Base-by-base conservation (phyloP, 78 protist species). In the Dictyostelium capitatum region DNA sequence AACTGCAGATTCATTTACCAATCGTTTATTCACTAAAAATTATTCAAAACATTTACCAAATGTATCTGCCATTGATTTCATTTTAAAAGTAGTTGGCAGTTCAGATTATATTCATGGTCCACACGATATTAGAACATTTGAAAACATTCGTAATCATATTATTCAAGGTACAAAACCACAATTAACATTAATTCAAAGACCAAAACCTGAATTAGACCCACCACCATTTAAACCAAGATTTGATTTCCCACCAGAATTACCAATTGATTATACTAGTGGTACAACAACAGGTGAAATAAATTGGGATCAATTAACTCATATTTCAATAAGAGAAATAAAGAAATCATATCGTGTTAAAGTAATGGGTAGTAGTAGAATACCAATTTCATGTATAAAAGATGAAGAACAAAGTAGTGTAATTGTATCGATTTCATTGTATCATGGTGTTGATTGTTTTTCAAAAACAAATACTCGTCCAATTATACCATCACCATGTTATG, bases 61-160 rank as follows among this genome's bases (percentile, higher is more conserved):
- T 59, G 93, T 87, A n/a, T 46, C 17, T 23, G 30, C 84, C 12
- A 37, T 14, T 1, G 93, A 87, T 48, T 87, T 87, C 37, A 77
- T 87, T 9, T 51, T 87, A 37, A 87, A 87, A 48, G 83, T 73
- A 7, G 80, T 87, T 53, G 93, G 93, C 4, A 15, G 78, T 48
- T n/a, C 93, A 46, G 93, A 87, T 11, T 87, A 77, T 53, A 70
- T 87, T 64, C 93, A 87, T 64, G 93, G 93, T 65, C 83, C 93
- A 32, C 46, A 77, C 51, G 79, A 74, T 47, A 43, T 87, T 23
- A 79, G 77, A 30, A 77, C 84, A 4, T 87, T 78, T 50, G 93
- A 87, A 47, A 48, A 51, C n/a, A 64, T 87, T 65, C 14, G 93
- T 37, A 32, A 56, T 6, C 70, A 70, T 50, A 59, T 87, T 37